Conservation (phyloP, 495 filamentous ascomycete genomes). For the Physcia stellaris region DNA sequence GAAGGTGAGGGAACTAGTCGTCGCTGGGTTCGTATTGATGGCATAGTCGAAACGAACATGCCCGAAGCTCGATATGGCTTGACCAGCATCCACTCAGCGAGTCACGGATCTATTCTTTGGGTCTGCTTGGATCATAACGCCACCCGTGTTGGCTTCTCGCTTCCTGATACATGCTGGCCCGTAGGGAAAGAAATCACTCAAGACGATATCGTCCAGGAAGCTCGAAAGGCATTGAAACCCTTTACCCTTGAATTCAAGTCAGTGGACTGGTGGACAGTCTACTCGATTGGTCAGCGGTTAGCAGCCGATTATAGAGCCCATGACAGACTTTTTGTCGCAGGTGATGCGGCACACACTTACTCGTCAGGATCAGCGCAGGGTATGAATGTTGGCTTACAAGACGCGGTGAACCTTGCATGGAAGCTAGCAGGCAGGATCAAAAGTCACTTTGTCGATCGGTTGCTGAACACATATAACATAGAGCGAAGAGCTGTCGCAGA, state of each 20-base stretch:
- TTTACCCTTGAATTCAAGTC: conserved; percentile 29
- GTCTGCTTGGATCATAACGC: conserved; percentile 32
- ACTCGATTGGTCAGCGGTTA: conserved; percentile 38
- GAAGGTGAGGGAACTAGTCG: conserved; percentile 30
- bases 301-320: conserved; percentile 29
- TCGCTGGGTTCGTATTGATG: conserved; percentile 37
- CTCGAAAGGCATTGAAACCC: conserved; percentile 30
- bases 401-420: conserved; percentile 38
- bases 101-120: conserved; percentile 38
- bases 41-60: conserved; percentile 33
- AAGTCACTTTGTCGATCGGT: conserved; percentile 17
- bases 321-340: conserved; percentile 33
- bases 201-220: conserved; percentile 24
- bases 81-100: conserved; percentile 34
- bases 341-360: conserved; percentile 39
- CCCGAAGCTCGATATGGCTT: conserved; percentile 31
- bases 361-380: conserved; percentile 36
- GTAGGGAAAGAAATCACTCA: conserved; percentile 24
- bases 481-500: conserved; percentile 29
- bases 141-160: conserved; percentile 38
- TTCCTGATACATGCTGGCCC: conserved; percentile 34
- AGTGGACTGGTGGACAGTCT: conserved; percentile 46
- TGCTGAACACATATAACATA: conserved; percentile 29
- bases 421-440: conserved; percentile 32
- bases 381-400: conserved; percentile 40